Conservation (phyloP, 2,329 filamentous ascomycete species). For the Clarireedia paspali region DNA sequence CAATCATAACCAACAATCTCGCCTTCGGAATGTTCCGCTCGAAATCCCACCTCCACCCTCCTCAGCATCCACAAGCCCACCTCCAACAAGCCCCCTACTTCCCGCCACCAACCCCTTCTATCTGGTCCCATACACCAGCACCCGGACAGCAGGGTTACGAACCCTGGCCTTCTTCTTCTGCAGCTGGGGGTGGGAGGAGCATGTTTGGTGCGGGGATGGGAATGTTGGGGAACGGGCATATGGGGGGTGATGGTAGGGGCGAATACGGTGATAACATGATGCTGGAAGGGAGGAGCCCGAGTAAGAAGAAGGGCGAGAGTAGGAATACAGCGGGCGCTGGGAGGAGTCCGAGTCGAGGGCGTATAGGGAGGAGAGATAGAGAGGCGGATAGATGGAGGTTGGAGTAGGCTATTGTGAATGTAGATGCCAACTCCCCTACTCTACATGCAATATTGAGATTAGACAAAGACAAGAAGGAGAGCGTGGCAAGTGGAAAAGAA, state of each 20-base stretch:
- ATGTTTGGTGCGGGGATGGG: background rate
- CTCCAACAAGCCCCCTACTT: slow-evolving; percentile 19
- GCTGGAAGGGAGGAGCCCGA: background rate
- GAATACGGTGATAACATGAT: background rate
- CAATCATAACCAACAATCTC: slow-evolving; percentile 44
- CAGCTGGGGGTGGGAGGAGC: background rate
- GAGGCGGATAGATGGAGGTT: slow-evolving; percentile 18
- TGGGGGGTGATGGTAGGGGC: background rate
- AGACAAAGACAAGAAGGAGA: too few relatives aligned
- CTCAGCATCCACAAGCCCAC: slow-evolving; percentile 21
- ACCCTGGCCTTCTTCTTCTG: slow-evolving; percentile 14
- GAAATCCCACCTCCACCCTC: slow-evolving; percentile 11
- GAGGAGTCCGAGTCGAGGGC: slow-evolving; percentile 25
- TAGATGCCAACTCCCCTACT: too few relatives aligned
- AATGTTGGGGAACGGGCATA: too few relatives aligned
- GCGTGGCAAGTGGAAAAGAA: too few relatives aligned
- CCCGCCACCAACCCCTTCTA: slow-evolving; percentile 17
- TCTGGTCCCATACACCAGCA: slow-evolving; percentile 16
- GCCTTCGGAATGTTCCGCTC: slow-evolving; percentile 33
- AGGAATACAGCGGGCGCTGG: background rate
- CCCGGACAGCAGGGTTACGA: slow-evolving; percentile 7
- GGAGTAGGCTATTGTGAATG: background rate
- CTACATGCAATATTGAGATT: too few relatives aligned
- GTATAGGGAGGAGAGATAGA: slow-evolving; percentile 20
- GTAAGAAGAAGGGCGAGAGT: background rate